A percentile compares a stretch with the other conserved stretches of the same genome.
These are phyloP conservation scores for Xylaria hypoxylon DNA, from an alignment of 2,329 filamentous ascomycete genomes.

Conservation along the genomic window DNA sequence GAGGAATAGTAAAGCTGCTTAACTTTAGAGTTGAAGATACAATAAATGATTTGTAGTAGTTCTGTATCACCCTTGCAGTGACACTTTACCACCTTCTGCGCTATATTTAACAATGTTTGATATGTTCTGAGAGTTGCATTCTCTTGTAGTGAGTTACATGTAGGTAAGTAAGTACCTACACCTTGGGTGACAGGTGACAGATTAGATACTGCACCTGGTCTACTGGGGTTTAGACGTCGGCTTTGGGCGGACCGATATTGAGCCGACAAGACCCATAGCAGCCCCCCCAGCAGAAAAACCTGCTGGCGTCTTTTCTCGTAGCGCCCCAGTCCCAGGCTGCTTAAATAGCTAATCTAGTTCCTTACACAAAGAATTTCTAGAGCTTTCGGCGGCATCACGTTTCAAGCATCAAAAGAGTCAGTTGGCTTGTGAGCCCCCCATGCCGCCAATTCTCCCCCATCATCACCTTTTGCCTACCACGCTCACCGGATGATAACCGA, in stretches of 20 bases:
- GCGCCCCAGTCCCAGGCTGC: background rate
- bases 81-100: no score
- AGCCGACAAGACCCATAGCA: slow-evolving; percentile 26
- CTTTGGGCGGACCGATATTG: slow-evolving; percentile 26
- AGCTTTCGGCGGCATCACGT: slow-evolving; percentile 48
- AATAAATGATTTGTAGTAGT: no score
- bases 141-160: no score
- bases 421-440: slow-evolving; percentile 47
- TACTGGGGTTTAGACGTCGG: background rate
- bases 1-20: no score
- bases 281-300: slow-evolving; percentile 12
- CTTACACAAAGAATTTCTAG: slow-evolving; percentile 47
- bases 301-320: background rate
- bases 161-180: no score
- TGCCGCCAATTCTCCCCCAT: slow-evolving; percentile 42
- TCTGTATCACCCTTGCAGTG: no score
- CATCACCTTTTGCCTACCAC: slow-evolving; percentile 40
- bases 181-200: no score
- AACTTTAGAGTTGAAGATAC: no score
- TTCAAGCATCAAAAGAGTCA: slow-evolving; percentile 39
- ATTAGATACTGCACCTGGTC: no score
- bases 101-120: no score
- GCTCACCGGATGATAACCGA: slow-evolving; percentile 47
- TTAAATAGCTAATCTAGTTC: slow-evolving; percentile 26
- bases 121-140: no score